Evolutionary conservation across 2,329 filamentous ascomycete genomes (phyloP), one percentile per base, ranked within the genome.

Genomic region (Raffaelea arxii): DNA sequence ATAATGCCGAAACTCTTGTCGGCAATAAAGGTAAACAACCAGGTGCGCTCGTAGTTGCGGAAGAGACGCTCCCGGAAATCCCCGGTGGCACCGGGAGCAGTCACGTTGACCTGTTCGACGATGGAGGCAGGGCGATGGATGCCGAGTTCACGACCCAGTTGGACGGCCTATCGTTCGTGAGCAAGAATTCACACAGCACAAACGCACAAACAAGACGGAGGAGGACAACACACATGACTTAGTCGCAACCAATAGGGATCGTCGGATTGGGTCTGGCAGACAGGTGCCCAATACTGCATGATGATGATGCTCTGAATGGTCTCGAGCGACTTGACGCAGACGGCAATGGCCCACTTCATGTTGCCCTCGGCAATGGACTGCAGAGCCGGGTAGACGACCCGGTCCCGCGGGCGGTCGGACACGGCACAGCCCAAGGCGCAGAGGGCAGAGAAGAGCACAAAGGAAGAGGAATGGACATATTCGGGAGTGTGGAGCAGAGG

Each of bases 341-440:
- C 47, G 23, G 55, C 55, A 32, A 58, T 57, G 12, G 53, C 53
- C 56, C 56, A 58, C 32, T 54, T 53, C 46, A 58, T 51, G 47
- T 55, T 56, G 14, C 43, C 50, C 44, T 56, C 53, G 19, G 56
- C 56, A 5, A 58, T 25, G 4, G 55, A 55, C 2, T 53, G 40
- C 7, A 58, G 47, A 2, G 50, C 47, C 7, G 54, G 50, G 12
- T 55, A 58, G 10, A 58, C 41, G 2, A 56, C 44, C 4, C 53
- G 45, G 42, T 58, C 56, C 11, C 56, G 49, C 4, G 56, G 53
- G 4, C 53, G 50, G 38, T 46, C 50, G 4, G 56, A 58, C 18
- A 58, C 44, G 12, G 54, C 56, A 25, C 55, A 56, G n/a, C 55
- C 56, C 2, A 58, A 46, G 11, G 56, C 53, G 25, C 55, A 57